These are phyloP conservation scores for Cutaneotrichosporon sp. DNA, from an alignment of 1,284 basidiomycete genomes.

Conservation along the genomic window DNA sequence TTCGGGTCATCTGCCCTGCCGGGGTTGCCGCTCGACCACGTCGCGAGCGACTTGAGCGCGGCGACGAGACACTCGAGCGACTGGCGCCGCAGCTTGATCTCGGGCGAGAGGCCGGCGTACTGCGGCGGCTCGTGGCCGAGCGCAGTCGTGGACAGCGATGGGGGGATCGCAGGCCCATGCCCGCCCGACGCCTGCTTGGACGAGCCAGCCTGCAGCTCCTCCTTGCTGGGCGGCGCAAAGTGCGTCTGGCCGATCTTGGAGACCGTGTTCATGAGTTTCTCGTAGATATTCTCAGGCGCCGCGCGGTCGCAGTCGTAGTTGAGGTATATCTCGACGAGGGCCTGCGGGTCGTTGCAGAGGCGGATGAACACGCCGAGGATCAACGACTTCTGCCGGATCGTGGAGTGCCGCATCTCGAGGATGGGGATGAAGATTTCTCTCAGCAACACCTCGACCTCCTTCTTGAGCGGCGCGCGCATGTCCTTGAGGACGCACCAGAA, in stretches of 20 bases:
- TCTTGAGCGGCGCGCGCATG: conserved; percentile 97
- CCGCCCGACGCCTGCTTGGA: conserved; percentile 43
- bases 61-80: conserved; percentile 86
- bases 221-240: conserved; percentile 58
- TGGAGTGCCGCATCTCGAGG: conserved; percentile 96
- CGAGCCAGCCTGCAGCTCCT: conserved; percentile 39
- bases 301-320: conserved; percentile 97
- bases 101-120: conserved; percentile 70
- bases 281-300: conserved; percentile 92
- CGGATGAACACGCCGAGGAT: conserved; percentile 83
- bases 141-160: conserved; percentile 67
- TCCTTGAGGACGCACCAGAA: conserved; percentile 95
- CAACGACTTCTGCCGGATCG: conserved; percentile 89
- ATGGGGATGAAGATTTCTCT: conserved; percentile 99
- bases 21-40: conserved; percentile 69
- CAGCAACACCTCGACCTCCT: conserved; percentile 97
- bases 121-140: conserved; percentile 56
- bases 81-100: conserved; percentile 80
- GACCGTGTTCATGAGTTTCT: conserved; percentile 90
- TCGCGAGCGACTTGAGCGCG: conserved; percentile 81
- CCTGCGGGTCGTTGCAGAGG: conserved; percentile 91
- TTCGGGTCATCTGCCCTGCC: conserved; percentile 23
- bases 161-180: conserved; percentile 57
- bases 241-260: conserved; percentile 83
- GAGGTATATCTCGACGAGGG: conserved; percentile 93